phyloP scores from a whole-genome alignment of 2,329 filamentous ascomycete species.

The Diaporthe ampelina region DNA sequence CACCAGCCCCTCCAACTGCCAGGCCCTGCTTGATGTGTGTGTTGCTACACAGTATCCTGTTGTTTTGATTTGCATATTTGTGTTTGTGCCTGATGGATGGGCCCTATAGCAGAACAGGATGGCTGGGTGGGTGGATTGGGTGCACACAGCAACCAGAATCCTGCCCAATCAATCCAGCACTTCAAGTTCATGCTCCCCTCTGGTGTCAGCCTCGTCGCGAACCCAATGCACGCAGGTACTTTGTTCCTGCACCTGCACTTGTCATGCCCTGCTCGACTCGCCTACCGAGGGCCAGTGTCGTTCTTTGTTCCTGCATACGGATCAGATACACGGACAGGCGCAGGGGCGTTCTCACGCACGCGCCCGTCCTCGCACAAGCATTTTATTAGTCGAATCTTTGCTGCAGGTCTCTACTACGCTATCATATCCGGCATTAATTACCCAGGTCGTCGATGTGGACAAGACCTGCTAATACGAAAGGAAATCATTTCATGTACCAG shows the following conservation, averaged over 20 bases:
- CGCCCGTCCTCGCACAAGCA: conserved; percentile 8
- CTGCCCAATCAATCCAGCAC: conserved; percentile 25
- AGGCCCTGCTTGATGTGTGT: too few relatives aligned
- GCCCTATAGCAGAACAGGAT: neutral
- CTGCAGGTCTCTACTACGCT: neutral
- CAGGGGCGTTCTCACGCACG: conserved; percentile 14
- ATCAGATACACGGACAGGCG: neutral
- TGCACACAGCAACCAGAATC: conserved; percentile 30
- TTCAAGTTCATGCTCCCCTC: neutral
- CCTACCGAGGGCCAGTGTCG: neutral
- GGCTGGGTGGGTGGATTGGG: conserved; percentile 1
- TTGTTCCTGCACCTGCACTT: conserved; percentile 7
- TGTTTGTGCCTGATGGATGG: conserved; percentile 12
- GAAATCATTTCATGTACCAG: conserved; percentile 11
- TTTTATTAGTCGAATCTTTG: neutral
- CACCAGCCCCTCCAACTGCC: neutral
- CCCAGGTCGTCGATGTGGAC: neutral
- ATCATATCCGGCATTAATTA: conserved; percentile 3
- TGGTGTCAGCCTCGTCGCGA: conserved; percentile 1
- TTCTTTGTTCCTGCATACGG: conserved; percentile 30
- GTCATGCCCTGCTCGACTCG: neutral
- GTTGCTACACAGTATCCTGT: neutral
- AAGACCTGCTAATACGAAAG: neutral
- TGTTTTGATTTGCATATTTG: conserved; percentile 2
- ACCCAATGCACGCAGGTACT: too few relatives aligned